phyloP scores from a whole-genome alignment of 768 basidiomycete genomes.

The Piloderma croceum region DNA sequence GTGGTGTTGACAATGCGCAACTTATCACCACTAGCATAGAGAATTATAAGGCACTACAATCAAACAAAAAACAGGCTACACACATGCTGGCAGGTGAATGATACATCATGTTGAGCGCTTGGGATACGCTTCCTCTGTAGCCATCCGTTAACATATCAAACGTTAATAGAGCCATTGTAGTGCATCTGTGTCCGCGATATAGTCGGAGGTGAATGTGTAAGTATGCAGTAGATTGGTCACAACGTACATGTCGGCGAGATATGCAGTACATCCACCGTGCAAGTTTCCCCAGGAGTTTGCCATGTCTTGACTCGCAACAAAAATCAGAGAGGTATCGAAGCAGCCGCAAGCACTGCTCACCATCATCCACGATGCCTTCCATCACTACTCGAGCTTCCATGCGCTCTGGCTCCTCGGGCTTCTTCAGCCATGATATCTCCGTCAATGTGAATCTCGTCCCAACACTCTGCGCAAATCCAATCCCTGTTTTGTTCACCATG shows the following conservation, averaged over 20 bases:
- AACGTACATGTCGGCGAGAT: slow-evolving; percentile 48
- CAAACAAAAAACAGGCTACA: background rate
- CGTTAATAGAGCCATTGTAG: too few relatives aligned
- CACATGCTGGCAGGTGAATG: slow-evolving; percentile 52
- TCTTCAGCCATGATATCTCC: slow-evolving; percentile 38
- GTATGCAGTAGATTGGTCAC: too few relatives aligned
- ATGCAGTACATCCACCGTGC: slow-evolving; percentile 53
- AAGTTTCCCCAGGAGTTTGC: slow-evolving; percentile 41
- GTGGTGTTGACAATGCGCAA: slow-evolving; percentile 50
- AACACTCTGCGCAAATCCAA: slow-evolving; percentile 17
- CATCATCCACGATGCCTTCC: slow-evolving; percentile 38
- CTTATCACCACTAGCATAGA: slow-evolving; percentile 37
- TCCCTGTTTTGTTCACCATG: background rate
- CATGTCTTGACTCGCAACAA: slow-evolving; percentile 39
- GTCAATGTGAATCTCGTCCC: slow-evolving; percentile 25
- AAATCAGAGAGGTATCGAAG: background rate
- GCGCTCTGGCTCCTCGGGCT: slow-evolving; percentile 40
- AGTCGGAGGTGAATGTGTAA: slow-evolving; percentile 23
- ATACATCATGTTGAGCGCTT: slow-evolving; percentile 47
- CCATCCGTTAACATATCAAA: too few relatives aligned
- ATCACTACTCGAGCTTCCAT: slow-evolving; percentile 41
- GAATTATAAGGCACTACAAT: background rate
- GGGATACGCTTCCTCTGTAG: slow-evolving; percentile 34
- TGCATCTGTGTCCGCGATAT: slow-evolving; percentile 15
- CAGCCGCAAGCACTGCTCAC: slow-evolving; percentile 22